Conservation (phyloP, 2,329 filamentous ascomycete species). For the Hymenoscyphus repandus region DNA sequence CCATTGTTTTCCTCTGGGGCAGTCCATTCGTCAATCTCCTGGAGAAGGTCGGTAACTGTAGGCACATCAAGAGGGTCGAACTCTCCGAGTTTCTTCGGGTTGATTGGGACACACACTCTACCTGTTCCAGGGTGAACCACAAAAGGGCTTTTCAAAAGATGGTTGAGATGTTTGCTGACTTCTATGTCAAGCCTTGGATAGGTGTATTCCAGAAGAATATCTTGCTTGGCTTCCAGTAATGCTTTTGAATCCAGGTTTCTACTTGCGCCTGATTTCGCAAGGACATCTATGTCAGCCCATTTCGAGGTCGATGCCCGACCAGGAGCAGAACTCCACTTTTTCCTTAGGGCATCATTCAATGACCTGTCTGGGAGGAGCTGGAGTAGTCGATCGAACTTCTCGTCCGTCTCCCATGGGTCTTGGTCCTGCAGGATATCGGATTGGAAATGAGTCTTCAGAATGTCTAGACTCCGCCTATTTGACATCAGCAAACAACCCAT, state of each 20-base stretch:
- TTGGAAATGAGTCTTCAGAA: slow-evolving; percentile 80
- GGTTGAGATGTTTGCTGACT: slow-evolving; percentile 96
- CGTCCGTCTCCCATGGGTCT: slow-evolving; percentile 72
- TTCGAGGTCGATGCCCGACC: slow-evolving; percentile 72
- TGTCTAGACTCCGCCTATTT: slow-evolving; percentile 70
- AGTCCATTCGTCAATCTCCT: slow-evolving; percentile 82
- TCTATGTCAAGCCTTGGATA: slow-evolving; percentile 96
- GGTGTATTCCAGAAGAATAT: slow-evolving; percentile 94
- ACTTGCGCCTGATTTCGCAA: slow-evolving; percentile 72
- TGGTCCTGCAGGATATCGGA: slow-evolving; percentile 76
- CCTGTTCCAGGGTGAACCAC: slow-evolving; percentile 94
- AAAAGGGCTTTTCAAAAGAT: slow-evolving; percentile 95
- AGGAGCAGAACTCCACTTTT: slow-evolving; percentile 86
- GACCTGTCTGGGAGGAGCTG: slow-evolving; percentile 76
- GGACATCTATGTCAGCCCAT: slow-evolving; percentile 87
- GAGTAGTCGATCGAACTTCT: slow-evolving; percentile 72
- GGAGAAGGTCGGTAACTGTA: slow-evolving; percentile 74
- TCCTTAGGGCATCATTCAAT: slow-evolving; percentile 72
- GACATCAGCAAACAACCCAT: slow-evolving; percentile 7
- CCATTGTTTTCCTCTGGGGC: slow-evolving; percentile 38
- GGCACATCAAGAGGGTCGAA: slow-evolving; percentile 90
- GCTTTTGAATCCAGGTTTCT: slow-evolving; percentile 67
- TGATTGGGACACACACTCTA: slow-evolving; percentile 91
- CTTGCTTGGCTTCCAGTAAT: slow-evolving; percentile 85
- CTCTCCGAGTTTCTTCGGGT: slow-evolving; percentile 64